Evolutionary conservation across 129 eudicot species (phyloP), one percentile per base, ranked within the genome.

Genomic region (Centaurea solstitialis): DNA sequence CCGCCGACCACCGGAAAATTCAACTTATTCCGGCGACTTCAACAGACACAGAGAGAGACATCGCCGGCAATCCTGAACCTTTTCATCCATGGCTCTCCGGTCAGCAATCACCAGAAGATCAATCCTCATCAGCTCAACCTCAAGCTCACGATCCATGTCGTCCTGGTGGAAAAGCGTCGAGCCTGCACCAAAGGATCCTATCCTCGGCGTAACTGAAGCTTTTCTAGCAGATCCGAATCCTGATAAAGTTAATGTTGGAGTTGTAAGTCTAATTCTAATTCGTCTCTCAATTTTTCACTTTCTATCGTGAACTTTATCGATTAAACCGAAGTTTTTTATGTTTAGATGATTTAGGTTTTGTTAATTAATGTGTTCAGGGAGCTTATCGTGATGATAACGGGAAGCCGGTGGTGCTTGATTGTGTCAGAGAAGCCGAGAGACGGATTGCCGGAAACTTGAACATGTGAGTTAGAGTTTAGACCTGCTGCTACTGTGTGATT

Each of bases 341-440:
- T 28, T 7, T 35, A 45, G 35, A 35, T 11, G 10, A 12, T 69
- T 73, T 59, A 13, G 70, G 11, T 74, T 41, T 53, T 26, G 21
- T 15, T 67, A 28, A 73, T 3, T 72, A 39, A 67, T 76, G 2
- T 24, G 23, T 26, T 18, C 68, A 94, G 99, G 99, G 99, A 50
- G 99, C 99, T 18, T 92, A 95, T 81, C 90, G 99, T 24, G 98
- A 95, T 79, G 98, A 95, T 85, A 87, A 95, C 22, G 98, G 98
- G 75, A 91, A 92, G 74, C 99, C 99, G 22, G 97, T 95, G n/a
- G 99, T 95, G 10, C 82, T 92, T 13, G 97, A 91, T 75, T 95
- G 98, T 73, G 99, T 95, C 50, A 79, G 99, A 68, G 91, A 95
- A 91, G 99, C 99, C 5, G 99, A 95, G 79, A 77, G 91, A 67